Evolutionary conservation across 2,329 filamentous ascomycete genomes (phyloP).

Genomic region (Xylaria sp.): DNA sequence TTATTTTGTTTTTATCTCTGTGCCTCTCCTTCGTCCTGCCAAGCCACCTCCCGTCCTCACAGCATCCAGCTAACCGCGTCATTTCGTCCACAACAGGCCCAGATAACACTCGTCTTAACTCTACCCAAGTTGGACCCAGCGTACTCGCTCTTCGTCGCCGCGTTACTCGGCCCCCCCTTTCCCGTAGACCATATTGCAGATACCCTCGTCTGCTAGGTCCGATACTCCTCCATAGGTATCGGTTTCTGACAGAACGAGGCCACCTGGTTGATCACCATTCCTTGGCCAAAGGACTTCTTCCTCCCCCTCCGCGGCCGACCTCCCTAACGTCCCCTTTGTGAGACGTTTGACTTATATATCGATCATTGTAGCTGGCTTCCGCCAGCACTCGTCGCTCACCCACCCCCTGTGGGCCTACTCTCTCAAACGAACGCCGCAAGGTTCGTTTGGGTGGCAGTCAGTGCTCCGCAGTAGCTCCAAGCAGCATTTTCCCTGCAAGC

Average conservation of each 20-base stretch:
- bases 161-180: slow-evolving; percentile 17
- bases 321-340: slow-evolving; percentile 84
- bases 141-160: neutral
- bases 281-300: slow-evolving; percentile 82
- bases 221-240: slow-evolving; percentile 86
- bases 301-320: slow-evolving; percentile 85
- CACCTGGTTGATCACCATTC: slow-evolving; percentile 81
- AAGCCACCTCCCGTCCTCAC: neutral
- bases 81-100: slow-evolving; percentile 56
- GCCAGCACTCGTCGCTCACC: slow-evolving; percentile 77
- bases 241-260: slow-evolving; percentile 78
- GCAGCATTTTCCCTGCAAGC: slow-evolving; percentile 41
- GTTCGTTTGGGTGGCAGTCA: slow-evolving; percentile 98
- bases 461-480: slow-evolving; percentile 82
- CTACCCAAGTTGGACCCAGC: slow-evolving; percentile 34
- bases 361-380: slow-evolving; percentile 80
- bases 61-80: slow-evolving; percentile 18
- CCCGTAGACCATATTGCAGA: slow-evolving; percentile 57
- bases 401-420: slow-evolving; percentile 92
- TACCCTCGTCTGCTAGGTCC: slow-evolving; percentile 82
- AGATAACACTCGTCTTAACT: slow-evolving; percentile 66
- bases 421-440: slow-evolving; percentile 93
- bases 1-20: neutral
- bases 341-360: slow-evolving; percentile 65
- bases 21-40: slow-evolving; percentile 9